phyloP scores from a whole-genome alignment of 257 asterid genomes.

The Oldenlandia corymbosa region DNA sequence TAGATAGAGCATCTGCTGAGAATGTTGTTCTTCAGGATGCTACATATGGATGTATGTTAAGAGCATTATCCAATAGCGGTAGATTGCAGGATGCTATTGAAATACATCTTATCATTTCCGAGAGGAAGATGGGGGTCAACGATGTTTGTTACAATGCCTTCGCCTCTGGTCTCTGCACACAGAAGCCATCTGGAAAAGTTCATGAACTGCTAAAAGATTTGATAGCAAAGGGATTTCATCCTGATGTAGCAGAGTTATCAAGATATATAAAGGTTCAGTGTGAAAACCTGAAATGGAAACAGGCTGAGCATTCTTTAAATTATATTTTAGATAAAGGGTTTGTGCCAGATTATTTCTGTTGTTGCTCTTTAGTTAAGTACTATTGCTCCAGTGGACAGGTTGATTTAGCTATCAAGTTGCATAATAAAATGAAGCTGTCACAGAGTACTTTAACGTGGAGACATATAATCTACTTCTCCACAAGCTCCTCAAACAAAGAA shows the following conservation, averaged over 20 bases:
- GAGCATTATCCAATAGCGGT: conserved; percentile 43
- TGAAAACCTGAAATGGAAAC: conserved; percentile 43
- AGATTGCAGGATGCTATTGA: conserved; percentile 44
- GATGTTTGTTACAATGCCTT: conserved; percentile 42
- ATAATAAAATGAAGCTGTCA: conserved; percentile 38
- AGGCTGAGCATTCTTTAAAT: conserved; percentile 51
- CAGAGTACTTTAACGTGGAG: conserved; percentile 30
- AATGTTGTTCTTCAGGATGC: conserved; percentile 29
- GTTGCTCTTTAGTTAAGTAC: conserved; percentile 43
- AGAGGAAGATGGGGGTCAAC: conserved; percentile 24
- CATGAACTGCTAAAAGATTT: conserved; percentile 46
- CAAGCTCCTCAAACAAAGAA: conserved; percentile 36
- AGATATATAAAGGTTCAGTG: conserved; percentile 36
- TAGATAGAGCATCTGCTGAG: conserved; percentile 33
- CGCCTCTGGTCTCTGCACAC: conserved; percentile 44
- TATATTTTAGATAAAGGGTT: conserved; percentile 36
- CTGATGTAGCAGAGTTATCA: conserved; percentile 34
- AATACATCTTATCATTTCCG: conserved; percentile 29
- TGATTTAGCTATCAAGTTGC: conserved; percentile 54
- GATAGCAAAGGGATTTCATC: conserved; percentile 31
- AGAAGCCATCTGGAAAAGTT: conserved; percentile 43
- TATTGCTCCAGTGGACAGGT: conserved; percentile 43
- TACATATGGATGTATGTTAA: conserved; percentile 53
- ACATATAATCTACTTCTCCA: conserved; percentile 42
- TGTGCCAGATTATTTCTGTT: conserved; percentile 42